Conservation (phyloP, 2,329 filamentous ascomycete species). For the Aschersonia sp. region DNA sequence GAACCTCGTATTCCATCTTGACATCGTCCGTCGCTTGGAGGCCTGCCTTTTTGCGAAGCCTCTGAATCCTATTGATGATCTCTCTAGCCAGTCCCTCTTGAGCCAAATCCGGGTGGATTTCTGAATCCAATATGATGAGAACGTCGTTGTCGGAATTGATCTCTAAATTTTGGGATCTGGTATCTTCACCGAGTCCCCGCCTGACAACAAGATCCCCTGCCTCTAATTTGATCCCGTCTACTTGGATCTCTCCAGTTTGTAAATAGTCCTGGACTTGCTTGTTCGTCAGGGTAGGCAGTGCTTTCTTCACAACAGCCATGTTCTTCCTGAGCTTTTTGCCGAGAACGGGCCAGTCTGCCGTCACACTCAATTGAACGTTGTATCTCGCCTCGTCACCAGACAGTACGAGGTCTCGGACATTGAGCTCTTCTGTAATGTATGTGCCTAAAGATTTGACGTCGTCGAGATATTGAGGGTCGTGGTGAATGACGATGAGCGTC, state of each 20-base stretch:
- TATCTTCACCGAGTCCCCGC: constrained; percentile 61
- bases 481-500: constrained; percentile 77
- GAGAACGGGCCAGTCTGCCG: constrained; percentile 82
- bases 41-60: constrained; percentile 84
- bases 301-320: constrained; percentile 80
- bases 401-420: constrained; percentile 71
- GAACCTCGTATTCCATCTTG: constrained; percentile 79
- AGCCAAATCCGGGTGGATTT: constrained; percentile 69
- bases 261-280: constrained; percentile 72
- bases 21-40: constrained; percentile 87
- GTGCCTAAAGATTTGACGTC: constrained; percentile 72
- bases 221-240: constrained; percentile 74
- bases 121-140: constrained; percentile 76
- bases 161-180: constrained; percentile 59
- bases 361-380: constrained; percentile 80
- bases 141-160: constrained; percentile 82
- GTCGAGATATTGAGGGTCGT: constrained; percentile 66
- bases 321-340: constrained; percentile 98
- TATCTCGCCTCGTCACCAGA: constrained; percentile 81
- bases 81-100: constrained; percentile 83
- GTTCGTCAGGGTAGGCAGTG: constrained; percentile 62
- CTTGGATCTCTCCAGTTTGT: constrained; percentile 55
- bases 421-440: constrained; percentile 89
- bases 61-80: constrained; percentile 85
- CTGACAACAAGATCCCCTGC: constrained; percentile 68